phyloP scores from a whole-genome alignment of 192 early-diverging fungal genomes.

The Backusella westeae region DNA sequence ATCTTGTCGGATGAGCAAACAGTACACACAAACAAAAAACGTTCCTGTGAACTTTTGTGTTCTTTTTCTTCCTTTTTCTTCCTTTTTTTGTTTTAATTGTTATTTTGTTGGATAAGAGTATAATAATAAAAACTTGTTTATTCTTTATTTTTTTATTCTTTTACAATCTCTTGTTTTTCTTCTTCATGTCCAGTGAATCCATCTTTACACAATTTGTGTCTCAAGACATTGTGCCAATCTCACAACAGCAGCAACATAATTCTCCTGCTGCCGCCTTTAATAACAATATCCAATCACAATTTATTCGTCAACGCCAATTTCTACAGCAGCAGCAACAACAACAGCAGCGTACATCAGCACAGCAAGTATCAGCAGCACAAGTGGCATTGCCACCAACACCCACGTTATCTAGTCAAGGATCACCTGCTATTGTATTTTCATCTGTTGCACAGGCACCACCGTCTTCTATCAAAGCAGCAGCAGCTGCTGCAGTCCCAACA shows the following conservation, averaged over 20 bases:
- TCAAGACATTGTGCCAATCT: not conserved
- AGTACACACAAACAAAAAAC: not conserved
- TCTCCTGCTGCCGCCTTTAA: not conserved
- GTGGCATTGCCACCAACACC: slow-evolving; percentile 3
- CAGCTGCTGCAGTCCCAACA: not conserved
- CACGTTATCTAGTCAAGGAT: slow-evolving; percentile 15
- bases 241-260: not conserved
- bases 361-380: slow-evolving; percentile 15
- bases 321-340: not conserved
- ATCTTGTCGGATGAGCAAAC: not conserved
- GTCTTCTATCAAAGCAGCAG: not conserved
- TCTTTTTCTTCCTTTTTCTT: not conserved
- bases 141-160: not conserved
- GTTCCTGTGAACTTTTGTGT: not conserved
- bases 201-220: slow-evolving; percentile 2
- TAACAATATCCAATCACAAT: not conserved
- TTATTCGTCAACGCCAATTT: slow-evolving; percentile 5
- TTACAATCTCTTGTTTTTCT: not conserved
- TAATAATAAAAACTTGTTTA: too few species aligned
- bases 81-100: not conserved
- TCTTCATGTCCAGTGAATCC: not conserved
- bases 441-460: not conserved
- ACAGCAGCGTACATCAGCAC: not conserved
- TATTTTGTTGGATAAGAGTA: too few species aligned
- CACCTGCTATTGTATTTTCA: slow-evolving; percentile 11